Percentiles rank a stretch among this genome's conserved stretches.
Conservation (phyloP, 202 grass and related monocot species). For the Panicum hallii region DNA sequence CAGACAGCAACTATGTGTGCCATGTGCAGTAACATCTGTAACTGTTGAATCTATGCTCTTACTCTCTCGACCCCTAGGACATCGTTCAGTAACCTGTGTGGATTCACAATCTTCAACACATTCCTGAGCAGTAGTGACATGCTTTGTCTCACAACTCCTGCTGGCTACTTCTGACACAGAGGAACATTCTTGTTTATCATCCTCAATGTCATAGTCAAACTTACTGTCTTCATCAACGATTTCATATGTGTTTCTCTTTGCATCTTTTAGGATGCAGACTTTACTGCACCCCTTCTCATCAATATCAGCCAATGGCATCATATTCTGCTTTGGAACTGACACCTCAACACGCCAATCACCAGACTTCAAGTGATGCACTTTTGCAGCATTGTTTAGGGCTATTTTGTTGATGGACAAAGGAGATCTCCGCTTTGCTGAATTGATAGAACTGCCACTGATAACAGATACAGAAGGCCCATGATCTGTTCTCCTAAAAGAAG, state of each 20-base stretch:
- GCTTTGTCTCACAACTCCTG: conserved; percentile 82
- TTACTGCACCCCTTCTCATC: conserved; percentile 50
- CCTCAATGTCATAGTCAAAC: conserved; percentile 54
- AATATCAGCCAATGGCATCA: conserved; percentile 42
- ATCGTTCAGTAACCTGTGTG: conserved; percentile 31
- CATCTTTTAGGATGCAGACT: conserved; percentile 42
- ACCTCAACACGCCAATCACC: conserved; percentile 89
- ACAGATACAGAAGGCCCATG: conserved; percentile 61
- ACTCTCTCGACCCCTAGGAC: conserved; percentile 46
- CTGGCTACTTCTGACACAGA: conserved; percentile 82
- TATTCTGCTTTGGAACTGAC: conserved; percentile 79
- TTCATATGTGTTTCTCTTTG: conserved; percentile 55
- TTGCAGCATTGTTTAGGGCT: conserved; percentile 55
- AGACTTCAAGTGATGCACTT: conserved; percentile 56
- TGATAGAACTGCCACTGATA: conserved; percentile 67
- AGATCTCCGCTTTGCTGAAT: conserved; percentile 68
- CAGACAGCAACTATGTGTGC: conserved; percentile 70
- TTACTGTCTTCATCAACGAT: conserved; percentile 54
- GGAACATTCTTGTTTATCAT: conserved; percentile 74
- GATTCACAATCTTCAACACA: conserved; percentile 60
- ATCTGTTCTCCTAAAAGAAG: conserved; percentile 73
- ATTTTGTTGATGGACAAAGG: conserved; percentile 78
- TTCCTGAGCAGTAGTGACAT: conserved; percentile 56
- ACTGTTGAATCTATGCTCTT: conserved; percentile 74
- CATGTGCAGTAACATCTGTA: conserved; percentile 69